phyloP scores from a whole-genome alignment of 2,329 filamentous ascomycete species.

The Huntiella decipiens region DNA sequence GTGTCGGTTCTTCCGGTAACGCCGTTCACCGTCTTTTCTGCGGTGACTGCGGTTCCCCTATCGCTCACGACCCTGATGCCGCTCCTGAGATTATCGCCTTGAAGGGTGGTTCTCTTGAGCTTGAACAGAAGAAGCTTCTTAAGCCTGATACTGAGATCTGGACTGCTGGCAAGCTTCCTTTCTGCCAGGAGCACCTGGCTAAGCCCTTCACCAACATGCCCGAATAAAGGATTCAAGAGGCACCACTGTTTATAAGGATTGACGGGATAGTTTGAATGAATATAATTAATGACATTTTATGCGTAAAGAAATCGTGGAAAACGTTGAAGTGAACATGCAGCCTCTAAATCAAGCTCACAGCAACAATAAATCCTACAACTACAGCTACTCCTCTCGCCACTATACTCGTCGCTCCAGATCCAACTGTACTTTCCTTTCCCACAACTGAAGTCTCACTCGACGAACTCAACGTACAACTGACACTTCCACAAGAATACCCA shows the following conservation, averaged over 20 bases:
- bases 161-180: conserved; percentile 49
- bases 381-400: not conserved
- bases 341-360: not conserved
- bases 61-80: conserved; percentile 52
- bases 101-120: conserved; percentile 46
- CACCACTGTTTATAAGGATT: not conserved
- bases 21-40: conserved; percentile 51
- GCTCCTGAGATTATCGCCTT: conserved; percentile 51
- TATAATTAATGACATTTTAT: not conserved
- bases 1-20: conserved; percentile 40
- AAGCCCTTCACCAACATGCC: conserved; percentile 48
- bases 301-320: not conserved
- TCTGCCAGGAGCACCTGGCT: conserved; percentile 45
- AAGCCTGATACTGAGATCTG: conserved; percentile 55
- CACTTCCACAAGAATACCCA: conserved; percentile 54
- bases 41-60: conserved; percentile 48
- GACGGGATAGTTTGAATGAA: not conserved
- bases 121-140: conserved; percentile 46
- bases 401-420: conserved; percentile 7
- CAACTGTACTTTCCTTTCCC: conserved; percentile 29
- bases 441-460: conserved; percentile 36
- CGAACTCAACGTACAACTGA: conserved; percentile 45
- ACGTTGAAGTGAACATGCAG: not conserved
- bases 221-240: conserved; percentile 20
- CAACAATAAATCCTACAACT: not conserved